Conservation (phyloP, 2,329 filamentous ascomycete genomes). For the Phyllosticta citriasiana region DNA sequence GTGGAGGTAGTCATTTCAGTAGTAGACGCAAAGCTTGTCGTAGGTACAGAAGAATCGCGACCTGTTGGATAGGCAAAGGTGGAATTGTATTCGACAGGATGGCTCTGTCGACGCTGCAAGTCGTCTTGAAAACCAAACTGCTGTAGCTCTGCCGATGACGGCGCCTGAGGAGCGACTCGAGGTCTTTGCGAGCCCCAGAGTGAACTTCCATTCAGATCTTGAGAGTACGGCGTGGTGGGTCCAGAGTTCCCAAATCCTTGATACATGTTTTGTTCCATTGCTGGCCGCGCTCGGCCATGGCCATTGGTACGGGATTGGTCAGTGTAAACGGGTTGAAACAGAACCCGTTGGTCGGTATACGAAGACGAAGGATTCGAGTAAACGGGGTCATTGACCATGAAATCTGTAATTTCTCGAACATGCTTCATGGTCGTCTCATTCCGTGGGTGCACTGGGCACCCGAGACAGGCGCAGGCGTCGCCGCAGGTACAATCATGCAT, state of each 20-base stretch:
- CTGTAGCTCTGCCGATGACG: conserved; percentile 10
- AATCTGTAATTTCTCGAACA: conserved; percentile 28
- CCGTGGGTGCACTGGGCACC: conserved; percentile 58
- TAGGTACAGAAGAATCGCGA: not conserved
- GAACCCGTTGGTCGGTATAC: not conserved
- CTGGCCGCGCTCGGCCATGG: not conserved
- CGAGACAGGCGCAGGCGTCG: conserved; percentile 55
- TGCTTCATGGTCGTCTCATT: conserved; percentile 52
- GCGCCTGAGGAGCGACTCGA: conserved; percentile 10
- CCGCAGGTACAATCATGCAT: conserved; percentile 52
- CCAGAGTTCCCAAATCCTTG: not conserved
- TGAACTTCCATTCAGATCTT: not conserved
- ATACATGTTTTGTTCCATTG: not conserved
- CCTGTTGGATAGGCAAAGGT: not conserved
- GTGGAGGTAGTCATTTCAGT: conserved; percentile 4
- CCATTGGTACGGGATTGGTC: not conserved
- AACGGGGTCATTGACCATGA: conserved; percentile 5
- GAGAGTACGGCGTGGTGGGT: not conserved
- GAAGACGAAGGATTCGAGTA: not conserved
- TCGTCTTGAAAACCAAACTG: conserved; percentile 3
- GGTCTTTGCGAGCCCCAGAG: not conserved
- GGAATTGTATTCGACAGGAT: not conserved
- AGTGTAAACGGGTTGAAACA: not conserved
- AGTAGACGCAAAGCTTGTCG: not conserved
- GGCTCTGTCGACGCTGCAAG: not conserved